Evolutionary conservation across 2,329 filamentous ascomycete species (phyloP), one percentile per base, ranked within the genome.

Genomic region (Stachybotrys chartarum): DNA sequence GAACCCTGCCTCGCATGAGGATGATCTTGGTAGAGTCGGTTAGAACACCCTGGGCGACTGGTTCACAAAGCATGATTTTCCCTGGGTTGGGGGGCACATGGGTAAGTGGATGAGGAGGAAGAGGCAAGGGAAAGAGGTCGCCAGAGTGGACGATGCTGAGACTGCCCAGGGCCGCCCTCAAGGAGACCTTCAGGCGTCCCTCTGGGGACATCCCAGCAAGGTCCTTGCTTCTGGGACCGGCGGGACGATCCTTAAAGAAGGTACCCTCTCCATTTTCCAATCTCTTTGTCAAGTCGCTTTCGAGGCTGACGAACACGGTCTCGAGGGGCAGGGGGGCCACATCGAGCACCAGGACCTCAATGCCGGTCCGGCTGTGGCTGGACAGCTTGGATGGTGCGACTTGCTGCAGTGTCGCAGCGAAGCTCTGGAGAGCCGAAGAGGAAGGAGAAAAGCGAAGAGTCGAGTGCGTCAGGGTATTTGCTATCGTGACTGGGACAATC

Each of bases 1-100:
- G 81, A 30, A 76, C 78, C 61, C 78, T 82, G 5, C 84, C 82
- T 30, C 82, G 81, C 51, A 89, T 85, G 24, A 97, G 78, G 30
- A 99, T 85, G 56, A 99, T 90, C 64, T 88, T 91, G 16, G 92
- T 99, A 12, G 77, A 81, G 1, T 90, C 80, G 8, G 86, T 80
- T 50, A 99, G 69, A 6, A 94, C 71, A 8, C 94, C 94, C 71
- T 99, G 94, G 6, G 90, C 85, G 16, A 97, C 91, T 8, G 94
- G 94, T 69, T 99, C 94, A 68, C 92, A 97, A n/a, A 95, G 84
- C 51, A 90, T 85, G 58, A 97, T 89, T 72, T 88, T 91, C 47
- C 90, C 94, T 0, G 92, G 91, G 47, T 90, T 90, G 14, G 91
- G 83, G 30, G 90, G 85, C 17, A 89, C 83, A 71, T 96, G 91